Base-by-base conservation (phyloP, 2,329 filamentous ascomycete species). In the Ophiostoma angusticollis region DNA sequence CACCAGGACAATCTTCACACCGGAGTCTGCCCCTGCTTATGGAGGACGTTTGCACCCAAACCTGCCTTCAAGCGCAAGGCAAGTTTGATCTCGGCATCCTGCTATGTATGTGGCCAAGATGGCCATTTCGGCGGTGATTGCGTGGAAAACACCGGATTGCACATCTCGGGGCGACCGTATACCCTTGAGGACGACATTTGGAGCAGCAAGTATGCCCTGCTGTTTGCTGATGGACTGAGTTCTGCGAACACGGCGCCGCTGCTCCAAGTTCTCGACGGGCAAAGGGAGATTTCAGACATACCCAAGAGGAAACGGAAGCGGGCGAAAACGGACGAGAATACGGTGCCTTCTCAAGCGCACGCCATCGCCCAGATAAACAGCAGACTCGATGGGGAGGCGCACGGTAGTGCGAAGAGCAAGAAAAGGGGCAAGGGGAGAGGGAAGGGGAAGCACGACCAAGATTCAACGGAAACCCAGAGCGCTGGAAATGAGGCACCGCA, bases 91-190 rank as follows among this genome's bases (percentile, higher is more conserved):
- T 62, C 63, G 0, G 56, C 63, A 1, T 68, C 63, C 38, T 80
- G 76, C 54, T 74, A 72, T 42, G 54, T 52, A 25, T 80, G 76
- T 49, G 75, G 73, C 19, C 54, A 52, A 12, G 50, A 58, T 21
- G 62, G 63, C 6, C 76, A 80, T 52, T 78, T 67, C 50, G 68
- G 70, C 1, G 60, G 65, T 11, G 73, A 77, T 40, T 80, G 76
- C 52, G 54, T 52, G 4, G 43, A 58, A 28, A 53, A 55, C 24
- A 43, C 44, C 1, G 47, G 47, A 14, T 22, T 33, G 22, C 37
- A 46, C 35, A 2, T 42, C 9, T 46, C 44, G 11, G 42, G 47
- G 1, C 47, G 44, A 9, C 27, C 12, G 13, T 43, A 37, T n/a
- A 28, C 22, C 5, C 25, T 43, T 41, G 19, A 46, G 41, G 63